Base-by-base conservation (phyloP, 179 eudicot genomes). In the Vitellaria paradoxa region DNA sequence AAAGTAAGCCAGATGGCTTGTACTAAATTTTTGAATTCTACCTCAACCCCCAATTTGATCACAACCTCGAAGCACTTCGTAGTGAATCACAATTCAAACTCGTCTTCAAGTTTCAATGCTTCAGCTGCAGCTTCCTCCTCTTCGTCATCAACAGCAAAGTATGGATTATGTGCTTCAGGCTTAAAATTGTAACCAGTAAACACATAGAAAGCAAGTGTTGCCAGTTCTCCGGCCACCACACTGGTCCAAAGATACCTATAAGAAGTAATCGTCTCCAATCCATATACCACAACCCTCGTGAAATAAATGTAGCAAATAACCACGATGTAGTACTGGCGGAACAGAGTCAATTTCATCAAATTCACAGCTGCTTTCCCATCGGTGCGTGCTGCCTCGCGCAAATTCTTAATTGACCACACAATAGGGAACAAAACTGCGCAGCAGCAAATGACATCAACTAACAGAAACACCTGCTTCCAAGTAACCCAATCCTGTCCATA, bases 331-430 rank as follows among this genome's bases (percentile, higher is more conserved):
- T 89, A 91, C 24, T 91, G 93, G 47, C 93, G 82, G 75, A 88
- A 91, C 81, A 91, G 60, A 4, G 93, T 91, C 81, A 91, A 64
- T 82, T 91, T 91, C 89, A 90, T 87, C 73, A 91, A 77, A 73
- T 90, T 91, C 66, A 88, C 93, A 0, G 96, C 96, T 0, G 93
- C 96, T 65, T 91, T 91, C 61, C 96, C 96, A 77, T 91, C 96
- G 0, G 91, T 86, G 81, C 84, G 81, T 0, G 96, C 91, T 0
- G 96, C 86, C 81, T 89, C 93, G 4, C 92, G 73, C 69, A 91
- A 85, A 66, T 87, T 88, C 89, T 88, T 91, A 45, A 91, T 91
- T 0, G 93, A 91, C 96, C 96, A 91, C 2, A 91, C 93, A 53
- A 91, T 91, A 0, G 96, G 96, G 78, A 91, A 91, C 69, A 91